These are phyloP conservation scores for Apiospora pterosperma DNA, from an alignment of 2,329 filamentous ascomycete species.

Conservation along the genomic window DNA sequence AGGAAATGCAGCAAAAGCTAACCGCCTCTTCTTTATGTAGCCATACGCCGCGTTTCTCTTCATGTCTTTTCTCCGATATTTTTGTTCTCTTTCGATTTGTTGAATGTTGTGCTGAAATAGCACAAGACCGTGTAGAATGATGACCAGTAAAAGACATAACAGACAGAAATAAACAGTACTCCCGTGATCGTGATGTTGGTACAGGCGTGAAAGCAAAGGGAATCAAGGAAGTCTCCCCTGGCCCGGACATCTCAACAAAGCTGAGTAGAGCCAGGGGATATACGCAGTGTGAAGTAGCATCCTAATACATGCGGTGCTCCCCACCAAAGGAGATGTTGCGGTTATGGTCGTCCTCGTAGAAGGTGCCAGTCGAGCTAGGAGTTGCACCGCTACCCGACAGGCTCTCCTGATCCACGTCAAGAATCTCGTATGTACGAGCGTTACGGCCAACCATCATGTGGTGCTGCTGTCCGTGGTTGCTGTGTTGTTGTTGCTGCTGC, in stretches of 20 bases:
- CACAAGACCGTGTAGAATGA: not conserved
- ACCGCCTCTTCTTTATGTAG: not conserved
- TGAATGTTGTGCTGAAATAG: not conserved
- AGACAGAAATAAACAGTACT: not conserved
- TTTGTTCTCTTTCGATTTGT: too few relatives aligned
- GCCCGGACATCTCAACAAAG: not conserved
- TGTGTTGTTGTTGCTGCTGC: not conserved
- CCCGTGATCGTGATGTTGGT: not conserved
- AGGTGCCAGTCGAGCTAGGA: constrained; percentile 29
- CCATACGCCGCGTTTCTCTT: not conserved
- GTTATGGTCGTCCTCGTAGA: constrained; percentile 43
- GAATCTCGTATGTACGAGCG: constrained; percentile 40
- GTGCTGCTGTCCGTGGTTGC: not conserved
- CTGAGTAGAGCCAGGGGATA: not conserved
- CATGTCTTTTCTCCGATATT: not conserved
- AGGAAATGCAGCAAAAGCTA: constrained; percentile 1
- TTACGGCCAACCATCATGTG: constrained; percentile 17
- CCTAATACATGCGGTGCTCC: constrained; percentile 40
- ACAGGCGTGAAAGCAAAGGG: not conserved
- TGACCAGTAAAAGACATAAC: not conserved
- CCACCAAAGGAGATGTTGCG: constrained; percentile 36
- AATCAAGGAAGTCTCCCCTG: not conserved
- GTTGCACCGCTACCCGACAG: constrained; percentile 31
- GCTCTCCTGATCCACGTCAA: constrained; percentile 40
- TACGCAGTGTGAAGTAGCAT: not conserved